phyloP scores from a whole-genome alignment of 1,139 yeast genomes.

The Lipomyces yarrowii region DNA sequence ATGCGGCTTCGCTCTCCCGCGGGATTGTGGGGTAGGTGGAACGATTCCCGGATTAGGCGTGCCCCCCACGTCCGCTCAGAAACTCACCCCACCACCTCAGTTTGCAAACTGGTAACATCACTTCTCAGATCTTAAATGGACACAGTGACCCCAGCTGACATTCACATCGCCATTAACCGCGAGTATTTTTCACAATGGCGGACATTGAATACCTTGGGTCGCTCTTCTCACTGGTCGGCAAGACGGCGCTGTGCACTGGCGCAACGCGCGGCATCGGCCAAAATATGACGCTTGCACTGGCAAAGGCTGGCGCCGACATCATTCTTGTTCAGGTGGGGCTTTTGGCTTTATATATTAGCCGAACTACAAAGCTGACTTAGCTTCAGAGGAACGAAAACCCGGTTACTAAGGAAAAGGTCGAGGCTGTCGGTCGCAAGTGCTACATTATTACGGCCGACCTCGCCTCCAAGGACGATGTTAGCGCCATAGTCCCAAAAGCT shows the following conservation, averaged over 20 bases:
- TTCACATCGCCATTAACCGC: too few species aligned
- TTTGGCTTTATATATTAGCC: constrained; percentile 31
- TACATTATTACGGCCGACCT: constrained; percentile 39
- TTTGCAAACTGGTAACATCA: neutral
- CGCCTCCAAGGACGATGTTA: constrained; percentile 39
- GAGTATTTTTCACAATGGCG: neutral
- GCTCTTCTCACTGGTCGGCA: constrained; percentile 28
- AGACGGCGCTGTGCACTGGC: constrained; percentile 25
- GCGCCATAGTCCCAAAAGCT: constrained; percentile 39
- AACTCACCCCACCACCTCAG: neutral
- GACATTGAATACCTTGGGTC: constrained; percentile 11
- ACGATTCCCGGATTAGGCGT: neutral
- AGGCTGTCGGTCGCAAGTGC: constrained; percentile 38
- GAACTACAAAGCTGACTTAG: neutral
- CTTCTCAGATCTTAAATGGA: neutral
- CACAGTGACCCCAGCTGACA: too few species aligned
- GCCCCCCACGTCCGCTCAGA: neutral
- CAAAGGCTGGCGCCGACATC: constrained; percentile 49
- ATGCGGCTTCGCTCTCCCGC: neutral
- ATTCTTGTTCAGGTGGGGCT: constrained; percentile 42
- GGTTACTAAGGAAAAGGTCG: constrained; percentile 32
- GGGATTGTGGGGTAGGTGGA: neutral
- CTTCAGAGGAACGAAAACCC: constrained; percentile 21
- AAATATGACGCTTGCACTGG: constrained; percentile 48
- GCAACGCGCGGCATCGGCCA: constrained; percentile 47